These are phyloP conservation scores for Penicillium longicatenatum DNA, from an alignment of 495 filamentous ascomycete species.

Conservation along the genomic window DNA sequence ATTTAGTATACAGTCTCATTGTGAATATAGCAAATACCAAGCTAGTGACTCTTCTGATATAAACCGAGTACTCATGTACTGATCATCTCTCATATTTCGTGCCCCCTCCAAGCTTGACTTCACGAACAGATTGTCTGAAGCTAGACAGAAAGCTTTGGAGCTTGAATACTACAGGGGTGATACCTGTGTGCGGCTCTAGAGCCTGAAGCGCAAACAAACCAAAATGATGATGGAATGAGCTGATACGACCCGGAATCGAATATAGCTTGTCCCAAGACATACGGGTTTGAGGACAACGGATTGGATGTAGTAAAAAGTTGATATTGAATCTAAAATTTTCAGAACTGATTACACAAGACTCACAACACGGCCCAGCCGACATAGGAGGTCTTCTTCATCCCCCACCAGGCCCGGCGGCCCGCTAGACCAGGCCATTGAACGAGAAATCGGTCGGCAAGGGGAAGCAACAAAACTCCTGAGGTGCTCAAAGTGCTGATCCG, in stretches of 20 bases:
- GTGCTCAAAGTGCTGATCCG: slow-evolving; percentile 77
- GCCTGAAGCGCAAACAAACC: no score
- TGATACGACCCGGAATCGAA: not conserved
- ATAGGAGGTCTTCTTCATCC: slow-evolving; percentile 47
- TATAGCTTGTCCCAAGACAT: not conserved
- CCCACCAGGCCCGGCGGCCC: slow-evolving; percentile 44
- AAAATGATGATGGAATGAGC: no score
- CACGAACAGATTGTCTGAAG: no score
- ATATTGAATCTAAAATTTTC: not conserved
- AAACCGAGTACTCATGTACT: no score
- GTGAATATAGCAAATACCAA: no score
- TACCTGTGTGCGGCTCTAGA: no score
- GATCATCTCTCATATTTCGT: no score
- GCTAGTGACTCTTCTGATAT: no score
- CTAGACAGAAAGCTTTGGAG: no score
- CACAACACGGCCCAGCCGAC: slow-evolving; percentile 48
- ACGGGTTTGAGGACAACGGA: not conserved
- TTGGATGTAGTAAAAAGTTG: not conserved
- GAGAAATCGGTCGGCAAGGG: slow-evolving; percentile 67
- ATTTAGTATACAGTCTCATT: no score
- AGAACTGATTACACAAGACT: slow-evolving; percentile 6
- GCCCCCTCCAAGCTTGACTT: no score
- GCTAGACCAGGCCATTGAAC: slow-evolving; percentile 72
- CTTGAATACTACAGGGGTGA: no score
- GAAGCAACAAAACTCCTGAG: slow-evolving; percentile 71